Conservation (phyloP, 129 eudicot genomes). For the Centella asiatica region DNA sequence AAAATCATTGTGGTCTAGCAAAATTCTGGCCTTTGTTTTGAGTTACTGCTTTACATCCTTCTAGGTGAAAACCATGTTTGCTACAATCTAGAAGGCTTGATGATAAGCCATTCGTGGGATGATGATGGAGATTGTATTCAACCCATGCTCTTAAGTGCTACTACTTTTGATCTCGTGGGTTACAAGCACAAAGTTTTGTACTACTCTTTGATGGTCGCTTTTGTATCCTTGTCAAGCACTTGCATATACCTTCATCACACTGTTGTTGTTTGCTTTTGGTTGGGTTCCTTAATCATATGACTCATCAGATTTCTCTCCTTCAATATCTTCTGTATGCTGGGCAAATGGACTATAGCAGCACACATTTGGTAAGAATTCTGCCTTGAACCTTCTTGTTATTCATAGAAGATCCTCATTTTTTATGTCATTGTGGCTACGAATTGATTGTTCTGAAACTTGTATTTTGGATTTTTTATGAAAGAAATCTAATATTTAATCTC, state of each 20-base stretch:
- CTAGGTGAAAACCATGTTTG: conserved; percentile 71
- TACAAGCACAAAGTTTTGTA: conserved; percentile 89
- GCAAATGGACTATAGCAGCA: conserved; percentile 97
- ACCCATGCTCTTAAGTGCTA: conserved; percentile 69
- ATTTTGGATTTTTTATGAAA: too few species aligned
- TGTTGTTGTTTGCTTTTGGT: conserved; percentile 13
- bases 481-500: too few species aligned
- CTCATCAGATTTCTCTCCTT: conserved; percentile 62
- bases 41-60: neutral
- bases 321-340: conserved; percentile 81
- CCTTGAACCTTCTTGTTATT: neutral
- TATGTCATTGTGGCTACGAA: too few species aligned
- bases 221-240: conserved; percentile 58
- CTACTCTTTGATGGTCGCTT: conserved; percentile 93
- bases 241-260: neutral
- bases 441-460: too few species aligned
- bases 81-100: conserved; percentile 74
- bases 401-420: too few species aligned
- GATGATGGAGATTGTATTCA: conserved; percentile 91
- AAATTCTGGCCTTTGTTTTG: too few species aligned
- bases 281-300: conserved; percentile 32
- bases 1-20: too few species aligned
- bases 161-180: conserved; percentile 68
- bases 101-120: conserved; percentile 91
- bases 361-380: conserved; percentile 66